Base-by-base conservation (phyloP, 2,329 filamentous ascomycete genomes). In the Fusarium sp. region DNA sequence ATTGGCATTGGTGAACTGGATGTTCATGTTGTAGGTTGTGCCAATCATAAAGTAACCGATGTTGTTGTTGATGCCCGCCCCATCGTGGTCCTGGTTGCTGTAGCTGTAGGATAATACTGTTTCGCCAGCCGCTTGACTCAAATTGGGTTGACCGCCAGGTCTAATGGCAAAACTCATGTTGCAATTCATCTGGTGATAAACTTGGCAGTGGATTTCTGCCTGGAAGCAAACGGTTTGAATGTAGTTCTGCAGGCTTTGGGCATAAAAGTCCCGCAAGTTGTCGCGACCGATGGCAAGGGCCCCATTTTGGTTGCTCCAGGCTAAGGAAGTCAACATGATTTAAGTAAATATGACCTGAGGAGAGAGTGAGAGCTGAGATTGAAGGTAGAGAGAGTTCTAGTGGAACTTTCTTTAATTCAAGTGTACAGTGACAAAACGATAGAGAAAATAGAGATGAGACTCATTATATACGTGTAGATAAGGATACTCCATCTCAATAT, bases 331-430 rank as follows among this genome's bases (percentile, higher is more conserved):
- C 25, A 25, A 15, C 25, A 46, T 46, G 4, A 27, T 27, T 21
- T 0, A 15, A 5, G 6, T 45, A 12, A 5, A 15, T 21, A 0
- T 21, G 14, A 5, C 6, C 21, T 3, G 4, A 10, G 18, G 4
- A 5, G 7, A 0, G 23, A 14, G 8, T 8, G 18, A 45, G 10
- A 27, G 18, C 5, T 45, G 4, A 3, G 44, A 10, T 10, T 27
- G 25, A 21, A 21, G 18, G 12, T 15, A 0, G 42, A 19, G 2
- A 10, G 12, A 10, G 2, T 45, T 21, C 6, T 10, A 21, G 8
- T 27, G 14, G 31, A 7, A 15, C 3, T 14, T 33, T 27, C 18
- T 21, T 15, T 7, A 1, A 8, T 3, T 9, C 4, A 45, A 9
- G 25, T 15, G 21, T 46, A 12, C 12, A 0, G 9, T 7, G 1